These are phyloP conservation scores for Ananas comosus DNA, from an alignment of 176 grass and related monocot species.

Conservation along the genomic window DNA sequence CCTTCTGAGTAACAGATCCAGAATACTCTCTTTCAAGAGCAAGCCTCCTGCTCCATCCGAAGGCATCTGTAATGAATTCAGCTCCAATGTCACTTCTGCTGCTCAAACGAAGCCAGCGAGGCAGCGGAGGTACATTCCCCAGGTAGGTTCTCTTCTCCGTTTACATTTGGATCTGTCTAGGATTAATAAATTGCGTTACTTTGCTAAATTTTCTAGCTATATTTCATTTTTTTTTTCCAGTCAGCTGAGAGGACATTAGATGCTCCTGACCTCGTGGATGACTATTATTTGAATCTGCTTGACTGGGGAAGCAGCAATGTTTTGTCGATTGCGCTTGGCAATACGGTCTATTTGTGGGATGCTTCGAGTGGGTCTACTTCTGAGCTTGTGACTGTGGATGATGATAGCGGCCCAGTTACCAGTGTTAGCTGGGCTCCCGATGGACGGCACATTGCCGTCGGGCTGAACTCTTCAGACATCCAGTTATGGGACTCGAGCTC, in stretches of 20 bases:
- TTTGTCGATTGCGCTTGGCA: slow-evolving; percentile 50
- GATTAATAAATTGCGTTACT: neutral
- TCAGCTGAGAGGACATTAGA: slow-evolving; percentile 69
- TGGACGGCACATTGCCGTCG: slow-evolving; percentile 41
- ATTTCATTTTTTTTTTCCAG: slow-evolving; percentile 6
- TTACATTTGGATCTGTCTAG: neutral
- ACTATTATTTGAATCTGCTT: slow-evolving; percentile 65
- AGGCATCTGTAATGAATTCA: slow-evolving; percentile 15
- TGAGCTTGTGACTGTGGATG: slow-evolving; percentile 52
- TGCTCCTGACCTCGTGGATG: slow-evolving; percentile 54
- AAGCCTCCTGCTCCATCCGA: slow-evolving; percentile 33
- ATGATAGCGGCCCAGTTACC: slow-evolving; percentile 49
- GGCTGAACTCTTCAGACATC: slow-evolving; percentile 54
- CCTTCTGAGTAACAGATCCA: slow-evolving; percentile 51
- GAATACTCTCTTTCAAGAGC: slow-evolving; percentile 63
- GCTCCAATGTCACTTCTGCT: slow-evolving; percentile 16
- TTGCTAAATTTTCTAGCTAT: slow-evolving; percentile 12
- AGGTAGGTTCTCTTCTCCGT: slow-evolving; percentile 23
- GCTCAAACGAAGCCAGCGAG: slow-evolving; percentile 36
- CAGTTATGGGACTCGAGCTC: slow-evolving; percentile 66
- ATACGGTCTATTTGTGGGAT: slow-evolving; percentile 57
- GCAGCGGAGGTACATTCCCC: slow-evolving; percentile 53
- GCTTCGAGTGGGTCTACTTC: slow-evolving; percentile 42
- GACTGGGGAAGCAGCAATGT: slow-evolving; percentile 67
- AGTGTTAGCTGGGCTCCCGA: slow-evolving; percentile 63